Base-by-base conservation (phyloP, 805 yeast species). In the Metschnikowia kunwiensis region DNA sequence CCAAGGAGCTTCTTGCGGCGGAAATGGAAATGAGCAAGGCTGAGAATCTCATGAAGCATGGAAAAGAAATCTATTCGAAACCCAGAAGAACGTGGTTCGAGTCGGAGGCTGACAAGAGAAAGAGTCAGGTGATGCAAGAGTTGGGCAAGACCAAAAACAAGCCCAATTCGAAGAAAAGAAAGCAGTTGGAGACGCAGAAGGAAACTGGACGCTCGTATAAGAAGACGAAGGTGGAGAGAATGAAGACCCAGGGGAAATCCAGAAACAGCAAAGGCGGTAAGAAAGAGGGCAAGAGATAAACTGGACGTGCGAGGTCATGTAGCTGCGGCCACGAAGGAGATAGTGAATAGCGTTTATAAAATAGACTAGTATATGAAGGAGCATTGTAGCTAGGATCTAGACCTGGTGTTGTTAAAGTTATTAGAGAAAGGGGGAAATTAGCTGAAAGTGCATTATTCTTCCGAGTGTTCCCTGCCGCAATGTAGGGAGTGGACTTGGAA, bases 71-170 rank as follows among this genome's bases (percentile, higher is more conserved):
- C 54, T 74, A 77, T 47, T 68, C 96, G 1, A 77, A 97, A 54
- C 97, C 98, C 22, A 87, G 77, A 61, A 79, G 99, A 66, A 93
- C 98, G 0, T 93, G 99, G 99, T 91, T 93, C 61, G 91, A 86
- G 63, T 54, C 70, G 22, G 79, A 75, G 42, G 62, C 60, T 32
- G 80, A 77, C 23, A 77, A 78, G 61, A 65, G 69, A 61, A 65
- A 50, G 50, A 48, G 59, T 12, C 57, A 48, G 34, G 70, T 57
- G 6, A 52, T 63, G 59, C 61, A 57, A 22, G 67, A 63, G 30
- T 55, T 68, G 42, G 61, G 70, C 27, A 69, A 75, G 40, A 71
- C 67, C 37, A 79, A 77, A 37, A 75, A 77, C 54, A 74, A 72
- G 50, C 56, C 72, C 16, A 82, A 80, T 50, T 74, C 83, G 38